A percentile compares a stretch with the other conserved stretches of the same genome.
Evolutionary conservation across 805 yeast genomes (phyloP).

Genomic region (Tetrapisispora namnaoensis): DNA sequence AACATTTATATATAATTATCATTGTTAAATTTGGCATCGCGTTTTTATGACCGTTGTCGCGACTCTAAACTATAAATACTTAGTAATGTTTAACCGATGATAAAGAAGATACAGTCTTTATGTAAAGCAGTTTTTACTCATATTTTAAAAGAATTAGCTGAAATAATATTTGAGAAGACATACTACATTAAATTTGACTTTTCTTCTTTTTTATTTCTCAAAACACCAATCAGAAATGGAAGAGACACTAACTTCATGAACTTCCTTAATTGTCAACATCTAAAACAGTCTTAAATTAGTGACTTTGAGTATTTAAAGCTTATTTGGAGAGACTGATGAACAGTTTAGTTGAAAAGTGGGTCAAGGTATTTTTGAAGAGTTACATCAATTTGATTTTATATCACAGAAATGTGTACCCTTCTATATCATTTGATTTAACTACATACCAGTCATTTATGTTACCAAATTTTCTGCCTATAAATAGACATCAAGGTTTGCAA

Average conservation of each 20-base stretch:
- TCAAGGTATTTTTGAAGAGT: slow-evolving; percentile 28
- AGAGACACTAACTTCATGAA: no score
- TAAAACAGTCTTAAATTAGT: no score
- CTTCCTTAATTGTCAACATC: neutral
- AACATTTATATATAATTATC: no score
- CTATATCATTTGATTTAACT: slow-evolving; percentile 27
- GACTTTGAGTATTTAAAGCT: neutral
- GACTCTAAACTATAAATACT: neutral
- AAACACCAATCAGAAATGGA: no score
- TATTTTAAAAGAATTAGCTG: no score
- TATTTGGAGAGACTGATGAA: neutral
- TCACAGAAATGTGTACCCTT: slow-evolving; percentile 32
- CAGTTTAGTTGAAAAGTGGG: slow-evolving; percentile 14
- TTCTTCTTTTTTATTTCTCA: no score
- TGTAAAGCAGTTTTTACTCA: neutral
- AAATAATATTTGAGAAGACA: no score
- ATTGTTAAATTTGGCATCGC: neutral
- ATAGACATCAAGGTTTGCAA: slow-evolving; percentile 39
- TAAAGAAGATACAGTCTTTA: neutral
- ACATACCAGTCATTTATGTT: slow-evolving; percentile 35
- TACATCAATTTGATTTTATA: slow-evolving; percentile 30
- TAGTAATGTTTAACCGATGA: neutral
- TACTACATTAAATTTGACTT: no score
- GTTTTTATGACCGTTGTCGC: neutral
- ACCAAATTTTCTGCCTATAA: slow-evolving; percentile 32